Conservation (phyloP, 768 basidiomycete genomes). For the Lyophyllum semitale region DNA sequence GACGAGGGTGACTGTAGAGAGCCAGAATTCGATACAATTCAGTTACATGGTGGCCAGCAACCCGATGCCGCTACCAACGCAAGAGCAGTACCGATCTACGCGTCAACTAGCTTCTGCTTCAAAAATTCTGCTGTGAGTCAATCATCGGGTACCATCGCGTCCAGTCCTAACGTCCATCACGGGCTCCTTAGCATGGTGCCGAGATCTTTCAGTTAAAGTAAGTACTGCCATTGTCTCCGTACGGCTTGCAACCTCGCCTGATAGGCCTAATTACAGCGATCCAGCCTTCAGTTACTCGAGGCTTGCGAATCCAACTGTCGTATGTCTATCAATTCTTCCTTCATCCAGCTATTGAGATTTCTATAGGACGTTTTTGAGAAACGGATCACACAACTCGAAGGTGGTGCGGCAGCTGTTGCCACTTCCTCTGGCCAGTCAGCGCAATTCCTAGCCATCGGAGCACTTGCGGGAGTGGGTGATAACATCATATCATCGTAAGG, state of each 20-base stretch:
- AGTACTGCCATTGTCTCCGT: background rate
- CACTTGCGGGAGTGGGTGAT: constrained; percentile 65
- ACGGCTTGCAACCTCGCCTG: background rate
- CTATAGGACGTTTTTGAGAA: constrained; percentile 75
- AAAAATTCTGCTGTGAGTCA: constrained; percentile 48
- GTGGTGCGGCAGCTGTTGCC: constrained; percentile 75
- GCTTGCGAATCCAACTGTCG: constrained; percentile 68
- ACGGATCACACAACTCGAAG: constrained; percentile 79
- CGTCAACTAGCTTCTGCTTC: constrained; percentile 72
- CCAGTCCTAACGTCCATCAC: background rate
- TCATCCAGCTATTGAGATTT: background rate
- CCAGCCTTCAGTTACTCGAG: constrained; percentile 68
- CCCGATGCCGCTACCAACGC: constrained; percentile 69
- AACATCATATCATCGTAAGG: constrained; percentile 76
- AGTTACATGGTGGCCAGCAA: constrained; percentile 75
- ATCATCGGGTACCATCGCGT: background rate
- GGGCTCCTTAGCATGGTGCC: constrained; percentile 57
- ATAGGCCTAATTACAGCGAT: constrained; percentile 31
- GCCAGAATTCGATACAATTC: constrained; percentile 80
- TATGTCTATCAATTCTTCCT: constrained; percentile 28
- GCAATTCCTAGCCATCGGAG: constrained; percentile 70
- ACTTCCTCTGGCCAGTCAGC: constrained; percentile 76
- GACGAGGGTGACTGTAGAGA: constrained; percentile 33
- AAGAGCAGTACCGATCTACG: constrained; percentile 78
- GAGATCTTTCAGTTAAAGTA: constrained; percentile 69